Base-by-base conservation (phyloP, 371 early-diverging fungal genomes). In the Mucor indicus region DNA sequence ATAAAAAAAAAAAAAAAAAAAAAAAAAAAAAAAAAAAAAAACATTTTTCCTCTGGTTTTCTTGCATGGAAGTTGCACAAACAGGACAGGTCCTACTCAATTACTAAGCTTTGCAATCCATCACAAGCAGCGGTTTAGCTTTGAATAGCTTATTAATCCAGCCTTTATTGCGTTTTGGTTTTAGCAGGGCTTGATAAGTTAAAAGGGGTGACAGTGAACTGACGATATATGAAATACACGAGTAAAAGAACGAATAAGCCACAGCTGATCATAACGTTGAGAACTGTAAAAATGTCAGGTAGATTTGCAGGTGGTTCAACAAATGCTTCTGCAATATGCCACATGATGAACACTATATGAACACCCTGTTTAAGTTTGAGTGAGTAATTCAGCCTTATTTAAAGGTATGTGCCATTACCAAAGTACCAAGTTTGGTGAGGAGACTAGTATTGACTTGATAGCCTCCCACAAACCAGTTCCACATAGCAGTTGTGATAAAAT, bases 271-370 rank as follows among this genome's bases (percentile, higher is more conserved):
- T 40, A 9, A 84, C 84, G 63, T 95, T 96, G 17, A 83, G 38
- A 3, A 96, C 89, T 0, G 84, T 75, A 46, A 80, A 91, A 3
- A 93, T 20, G 52, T 96, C 91, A 0, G 97, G 97, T 48, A 84
- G 76, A 27, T 75, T 64, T 6, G 64, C 53, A 10, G 95, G 94
- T 6, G 90, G 74, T 1, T 80, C 64, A 5, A 89, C 32, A 2
- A 64, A 44, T 4, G 51, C 48, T 39, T 92, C 88, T 13, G 70
- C 55, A 3, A 75, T 10, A 63, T 92, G 91, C 59, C 89, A 64
- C 3, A 62, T 40, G 0, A 65, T 35, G 51, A 92, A 83, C 6
- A 58, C 55, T 3, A 70, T 32, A 46, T 84, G 75, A 19, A 70
- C 50, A 23, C 56, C 57, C 87, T 53, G 45, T 2, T 1, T 49